phyloP scores from a whole-genome alignment of 345 rosid genomes.

The Carallia brachiata region DNA sequence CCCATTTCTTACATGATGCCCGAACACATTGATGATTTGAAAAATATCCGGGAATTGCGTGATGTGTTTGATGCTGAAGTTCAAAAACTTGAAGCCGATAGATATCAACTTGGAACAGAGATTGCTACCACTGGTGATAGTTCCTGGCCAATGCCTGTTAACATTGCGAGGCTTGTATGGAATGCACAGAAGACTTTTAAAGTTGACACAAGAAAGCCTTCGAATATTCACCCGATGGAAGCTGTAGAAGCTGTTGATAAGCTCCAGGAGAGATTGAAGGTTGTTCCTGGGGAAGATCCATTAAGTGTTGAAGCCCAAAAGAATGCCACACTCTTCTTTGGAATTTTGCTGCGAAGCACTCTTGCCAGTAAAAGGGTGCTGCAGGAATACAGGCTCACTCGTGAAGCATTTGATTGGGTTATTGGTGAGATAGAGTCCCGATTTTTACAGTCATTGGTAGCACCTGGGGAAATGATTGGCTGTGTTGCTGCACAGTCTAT shows the following conservation, averaged over 20 bases:
- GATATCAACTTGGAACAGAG: slow-evolving; percentile 86
- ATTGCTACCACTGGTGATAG: slow-evolving; percentile 92
- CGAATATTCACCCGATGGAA: slow-evolving; percentile 95
- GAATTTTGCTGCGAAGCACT: slow-evolving; percentile 92
- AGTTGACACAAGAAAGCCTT: slow-evolving; percentile 61
- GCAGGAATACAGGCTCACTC: slow-evolving; percentile 90
- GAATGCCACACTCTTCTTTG: slow-evolving; percentile 94
- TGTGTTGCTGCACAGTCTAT: slow-evolving; percentile 99
- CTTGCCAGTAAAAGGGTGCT: slow-evolving; percentile 96
- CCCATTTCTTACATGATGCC: slow-evolving; percentile 67
- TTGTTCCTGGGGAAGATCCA: slow-evolving; percentile 88
- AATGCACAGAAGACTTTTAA: slow-evolving; percentile 97
- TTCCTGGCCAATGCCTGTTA: slow-evolving; percentile 92
- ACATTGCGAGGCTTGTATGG: slow-evolving; percentile 92
- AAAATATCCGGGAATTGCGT: slow-evolving; percentile 75
- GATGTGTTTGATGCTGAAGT: slow-evolving; percentile 95
- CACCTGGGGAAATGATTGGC: slow-evolving; percentile 99
- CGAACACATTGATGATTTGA: slow-evolving; percentile 88
- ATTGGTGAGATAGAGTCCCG: slow-evolving; percentile 96
- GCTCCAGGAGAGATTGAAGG: slow-evolving; percentile 90
- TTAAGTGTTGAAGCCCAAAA: slow-evolving; percentile 97
- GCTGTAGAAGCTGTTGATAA: slow-evolving; percentile 94
- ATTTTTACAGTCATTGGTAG: slow-evolving; percentile 83
- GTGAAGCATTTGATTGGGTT: slow-evolving; percentile 98
- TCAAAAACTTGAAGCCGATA: slow-evolving; percentile 82